phyloP scores from a whole-genome alignment of 805 yeast genomes.

The Nakazawaea ambrosiae region DNA sequence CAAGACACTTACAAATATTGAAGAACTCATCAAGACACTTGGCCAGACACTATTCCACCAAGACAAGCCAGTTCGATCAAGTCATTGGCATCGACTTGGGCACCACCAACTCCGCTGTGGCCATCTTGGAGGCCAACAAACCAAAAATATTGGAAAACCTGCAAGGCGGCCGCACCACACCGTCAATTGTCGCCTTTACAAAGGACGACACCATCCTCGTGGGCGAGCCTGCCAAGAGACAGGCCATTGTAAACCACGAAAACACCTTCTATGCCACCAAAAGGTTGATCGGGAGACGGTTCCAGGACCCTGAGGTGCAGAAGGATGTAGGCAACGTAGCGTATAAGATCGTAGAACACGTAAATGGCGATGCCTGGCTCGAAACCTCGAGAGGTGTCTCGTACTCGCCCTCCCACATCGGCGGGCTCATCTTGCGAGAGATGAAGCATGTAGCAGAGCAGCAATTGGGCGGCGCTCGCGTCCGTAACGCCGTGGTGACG shows the following conservation, averaged over 20 bases:
- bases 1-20: no score
- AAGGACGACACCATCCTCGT: conserved; percentile 78
- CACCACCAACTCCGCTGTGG: conserved; percentile 87
- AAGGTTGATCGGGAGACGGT: conserved; percentile 91
- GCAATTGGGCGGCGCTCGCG: conserved; percentile 47
- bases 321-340: conserved; percentile 85
- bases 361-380: conserved; percentile 95
- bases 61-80: not conserved
- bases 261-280: conserved; percentile 93
- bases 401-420: conserved; percentile 94
- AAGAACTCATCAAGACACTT: no score
- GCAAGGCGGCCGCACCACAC: conserved; percentile 78
- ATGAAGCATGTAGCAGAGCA: conserved; percentile 94
- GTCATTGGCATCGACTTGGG: conserved; percentile 86
- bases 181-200: conserved; percentile 92
- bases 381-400: conserved; percentile 74
- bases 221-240: conserved; percentile 94
- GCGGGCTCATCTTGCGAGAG: conserved; percentile 86
- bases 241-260: conserved; percentile 90
- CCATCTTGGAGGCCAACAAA: conserved; percentile 69
- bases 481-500: conserved; percentile 84
- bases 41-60: no score
- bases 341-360: conserved; percentile 82
- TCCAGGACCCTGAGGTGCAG: conserved; percentile 84
- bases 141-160: conserved; percentile 77